phyloP scores from a whole-genome alignment of 2,329 filamentous ascomycete species.

The Elsinoe batatas region DNA sequence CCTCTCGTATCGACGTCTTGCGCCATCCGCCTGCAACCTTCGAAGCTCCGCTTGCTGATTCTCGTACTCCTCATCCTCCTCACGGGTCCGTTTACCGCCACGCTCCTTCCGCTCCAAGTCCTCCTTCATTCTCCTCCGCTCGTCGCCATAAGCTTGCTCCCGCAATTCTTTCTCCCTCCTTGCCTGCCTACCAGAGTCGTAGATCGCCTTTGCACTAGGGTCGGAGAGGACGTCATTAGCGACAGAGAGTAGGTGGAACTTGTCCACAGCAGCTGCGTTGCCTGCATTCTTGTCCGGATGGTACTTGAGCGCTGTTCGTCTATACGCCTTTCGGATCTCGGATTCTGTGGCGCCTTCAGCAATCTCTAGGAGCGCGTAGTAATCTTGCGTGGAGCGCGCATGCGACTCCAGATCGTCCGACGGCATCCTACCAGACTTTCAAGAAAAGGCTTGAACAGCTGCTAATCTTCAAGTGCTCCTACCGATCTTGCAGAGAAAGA shows the following conservation, averaged over 20 bases:
- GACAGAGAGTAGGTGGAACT: slow-evolving; percentile 76
- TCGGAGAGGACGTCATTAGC: slow-evolving; percentile 78
- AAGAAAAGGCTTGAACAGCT: not conserved
- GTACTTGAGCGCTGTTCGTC: slow-evolving; percentile 76
- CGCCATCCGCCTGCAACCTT: slow-evolving; percentile 37
- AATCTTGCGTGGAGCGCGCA: slow-evolving; percentile 45
- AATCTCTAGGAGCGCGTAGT: slow-evolving; percentile 67
- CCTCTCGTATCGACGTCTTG: slow-evolving; percentile 47
- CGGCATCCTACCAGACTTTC: slow-evolving; percentile 9
- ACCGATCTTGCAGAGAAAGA: too few relatives aligned
- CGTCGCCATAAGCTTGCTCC: slow-evolving; percentile 62
- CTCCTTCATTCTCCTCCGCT: slow-evolving; percentile 68
- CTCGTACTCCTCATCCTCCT: slow-evolving; percentile 42
- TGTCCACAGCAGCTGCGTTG: slow-evolving; percentile 53
- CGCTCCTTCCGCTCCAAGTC: slow-evolving; percentile 73
- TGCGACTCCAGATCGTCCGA: slow-evolving; percentile 33
- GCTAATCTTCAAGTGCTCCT: not conserved
- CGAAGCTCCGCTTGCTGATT: slow-evolving; percentile 46
- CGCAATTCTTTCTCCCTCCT: slow-evolving; percentile 59
- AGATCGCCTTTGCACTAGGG: slow-evolving; percentile 58
- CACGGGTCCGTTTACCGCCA: slow-evolving; percentile 35
- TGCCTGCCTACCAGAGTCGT: slow-evolving; percentile 67
- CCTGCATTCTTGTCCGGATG: slow-evolving; percentile 85
- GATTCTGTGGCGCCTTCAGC: slow-evolving; percentile 53
- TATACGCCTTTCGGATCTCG: slow-evolving; percentile 77